phyloP scores from a whole-genome alignment of 2,329 filamentous ascomycete species.

The Neophaeococcomyces aloes region DNA sequence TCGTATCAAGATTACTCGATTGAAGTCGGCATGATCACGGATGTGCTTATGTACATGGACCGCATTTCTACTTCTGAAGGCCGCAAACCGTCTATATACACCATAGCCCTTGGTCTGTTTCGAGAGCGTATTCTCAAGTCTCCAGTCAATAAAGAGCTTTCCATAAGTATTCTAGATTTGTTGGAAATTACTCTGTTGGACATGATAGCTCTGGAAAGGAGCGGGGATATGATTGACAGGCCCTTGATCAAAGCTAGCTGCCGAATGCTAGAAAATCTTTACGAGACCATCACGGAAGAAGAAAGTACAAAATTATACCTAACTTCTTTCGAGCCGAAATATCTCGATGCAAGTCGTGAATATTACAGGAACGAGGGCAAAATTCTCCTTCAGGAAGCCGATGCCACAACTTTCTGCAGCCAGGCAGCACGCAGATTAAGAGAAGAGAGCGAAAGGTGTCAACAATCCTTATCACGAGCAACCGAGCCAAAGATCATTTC shows the following conservation, averaged over 20 bases:
- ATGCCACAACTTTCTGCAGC: slow-evolving; percentile 72
- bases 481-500: slow-evolving; percentile 62
- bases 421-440: slow-evolving; percentile 62
- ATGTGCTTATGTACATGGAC: slow-evolving; percentile 95
- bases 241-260: slow-evolving; percentile 70
- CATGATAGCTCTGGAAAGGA: slow-evolving; percentile 83
- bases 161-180: slow-evolving; percentile 55
- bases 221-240: slow-evolving; percentile 80
- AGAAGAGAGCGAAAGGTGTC: slow-evolving; percentile 74
- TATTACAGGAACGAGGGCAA: slow-evolving; percentile 74
- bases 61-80: slow-evolving; percentile 68
- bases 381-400: slow-evolving; percentile 61
- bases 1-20: slow-evolving; percentile 84
- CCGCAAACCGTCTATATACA: slow-evolving; percentile 66
- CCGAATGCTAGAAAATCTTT: slow-evolving; percentile 81
- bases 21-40: slow-evolving; percentile 92
- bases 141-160: slow-evolving; percentile 34
- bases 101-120: slow-evolving; percentile 75
- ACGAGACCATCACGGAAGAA: slow-evolving; percentile 67
- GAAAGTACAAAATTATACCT: slow-evolving; percentile 75
- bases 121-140: slow-evolving; percentile 71
- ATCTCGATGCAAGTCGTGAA: slow-evolving; percentile 55
- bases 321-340: slow-evolving; percentile 69
- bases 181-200: slow-evolving; percentile 76
- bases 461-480: slow-evolving; percentile 64